Base-by-base conservation (phyloP, 2,329 filamentous ascomycete species). In the Diaporthe caulivora region DNA sequence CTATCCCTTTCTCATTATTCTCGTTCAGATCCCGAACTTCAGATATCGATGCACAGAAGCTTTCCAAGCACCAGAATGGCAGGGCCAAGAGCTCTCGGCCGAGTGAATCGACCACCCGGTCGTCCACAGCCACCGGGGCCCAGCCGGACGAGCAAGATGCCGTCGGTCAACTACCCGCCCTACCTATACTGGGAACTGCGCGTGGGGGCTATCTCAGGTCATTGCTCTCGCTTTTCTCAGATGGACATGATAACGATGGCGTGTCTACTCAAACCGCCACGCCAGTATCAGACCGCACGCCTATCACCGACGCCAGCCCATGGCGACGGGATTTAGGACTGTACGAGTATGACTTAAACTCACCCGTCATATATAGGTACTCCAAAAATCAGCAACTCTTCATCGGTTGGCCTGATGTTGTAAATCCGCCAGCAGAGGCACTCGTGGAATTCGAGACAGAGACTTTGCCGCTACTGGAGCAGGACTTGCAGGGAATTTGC, bases 391-490 rank as follows among this genome's bases (percentile, higher is more conserved):
- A 57, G n/a, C 62, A 31, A 18, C 31, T 73, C 11, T 73, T 67
- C 37, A 47, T 73, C 44, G 72, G 68, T 6, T 71, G 72, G 68
- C 72, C 72, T 7, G 42, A 54, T 18, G 40, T 65, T 7, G 68
- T 73, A 6, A 26, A 42, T 29, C 72, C 68, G 1, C 58, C 72
- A 15, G 49, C 68, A n/a, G 53, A 57, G 42, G 68, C 72, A 1
- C 58, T 73, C n/a, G 49, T 73, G 51, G 68, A 71, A 37, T 73
- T 73, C 34, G 72, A 73, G 68, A 67, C 31, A 26, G 72, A 58
- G 44, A 73, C 72, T 1, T 17, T 73, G n/a, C 72, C 72, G 24
- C 26, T 71, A n/a, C n/a, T 73, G 21, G 51, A 73, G 11, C 72
- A 55, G 42, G 72, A 73, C 29, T 21, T 73, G 58, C 68, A 54